These are phyloP conservation scores for Flaveria sonorensis DNA, from an alignment of 129 eudicot genomes.

Conservation along the genomic window DNA sequence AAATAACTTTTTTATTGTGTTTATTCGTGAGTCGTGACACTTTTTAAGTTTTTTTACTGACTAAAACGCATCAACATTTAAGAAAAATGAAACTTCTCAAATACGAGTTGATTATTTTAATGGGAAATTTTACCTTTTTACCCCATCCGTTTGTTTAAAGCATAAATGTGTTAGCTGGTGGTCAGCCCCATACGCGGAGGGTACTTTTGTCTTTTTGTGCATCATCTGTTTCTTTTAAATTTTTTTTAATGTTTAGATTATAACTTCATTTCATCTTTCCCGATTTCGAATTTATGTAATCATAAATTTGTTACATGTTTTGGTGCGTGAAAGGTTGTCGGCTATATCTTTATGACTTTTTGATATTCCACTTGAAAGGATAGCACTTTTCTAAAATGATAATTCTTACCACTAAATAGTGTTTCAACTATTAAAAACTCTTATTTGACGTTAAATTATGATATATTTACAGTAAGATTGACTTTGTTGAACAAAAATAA, in stretches of 20 bases:
- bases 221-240: background rate
- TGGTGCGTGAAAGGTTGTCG: constrained; percentile 45
- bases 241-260: background rate
- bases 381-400: background rate
- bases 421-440: too few relatives aligned
- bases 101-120: constrained; percentile 4
- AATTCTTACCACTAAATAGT: too few relatives aligned
- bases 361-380: background rate
- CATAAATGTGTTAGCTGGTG: constrained; percentile 1
- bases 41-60: background rate
- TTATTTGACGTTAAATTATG: too few relatives aligned
- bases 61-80: constrained; percentile 26
- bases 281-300: constrained; percentile 3
- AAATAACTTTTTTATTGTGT: background rate
- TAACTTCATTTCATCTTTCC: background rate
- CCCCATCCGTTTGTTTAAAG: background rate
- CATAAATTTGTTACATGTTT: constrained; percentile 19
- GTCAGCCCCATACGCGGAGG: constrained; percentile 26
- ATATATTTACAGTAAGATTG: background rate
- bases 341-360: constrained; percentile 24
- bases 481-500: too few relatives aligned
- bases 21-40: too few relatives aligned
- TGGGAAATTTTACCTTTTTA: constrained; percentile 31
- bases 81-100: constrained; percentile 8
- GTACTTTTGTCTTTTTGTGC: constrained; percentile 23